These are phyloP conservation scores for Gossypium stocksii DNA, from an alignment of 345 rosid species.

Conservation along the genomic window DNA sequence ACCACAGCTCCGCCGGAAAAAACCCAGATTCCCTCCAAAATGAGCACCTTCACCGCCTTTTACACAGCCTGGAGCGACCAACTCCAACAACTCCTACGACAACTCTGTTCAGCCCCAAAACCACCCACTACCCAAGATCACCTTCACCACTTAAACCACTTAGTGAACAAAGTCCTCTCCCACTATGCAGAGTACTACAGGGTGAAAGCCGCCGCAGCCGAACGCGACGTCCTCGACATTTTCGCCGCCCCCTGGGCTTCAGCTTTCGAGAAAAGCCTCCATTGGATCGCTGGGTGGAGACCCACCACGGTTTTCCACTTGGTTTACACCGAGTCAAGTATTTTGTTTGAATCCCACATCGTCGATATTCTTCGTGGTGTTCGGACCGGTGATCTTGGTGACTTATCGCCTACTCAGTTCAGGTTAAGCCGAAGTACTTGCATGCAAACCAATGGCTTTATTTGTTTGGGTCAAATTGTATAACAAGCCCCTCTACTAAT, in stretches of 20 bases:
- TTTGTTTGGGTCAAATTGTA: not conserved
- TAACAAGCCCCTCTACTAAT: too few relatives aligned
- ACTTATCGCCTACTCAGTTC: constrained; percentile 73
- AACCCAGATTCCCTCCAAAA: constrained; percentile 12
- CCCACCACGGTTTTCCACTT: constrained; percentile 81
- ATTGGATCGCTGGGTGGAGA: constrained; percentile 80
- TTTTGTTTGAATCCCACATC: constrained; percentile 66
- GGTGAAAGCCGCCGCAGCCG: constrained; percentile 41
- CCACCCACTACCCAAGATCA: constrained; percentile 36
- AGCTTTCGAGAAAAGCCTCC: constrained; percentile 73
- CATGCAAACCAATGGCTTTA: too few relatives aligned
- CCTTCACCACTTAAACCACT: constrained; percentile 26
- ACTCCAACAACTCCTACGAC: constrained; percentile 43
- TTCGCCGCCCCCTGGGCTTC: constrained; percentile 76
- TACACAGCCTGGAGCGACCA: constrained; percentile 59
- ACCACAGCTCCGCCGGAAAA: not conserved
- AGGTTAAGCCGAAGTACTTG: constrained; percentile 30
- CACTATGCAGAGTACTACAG: constrained; percentile 57
- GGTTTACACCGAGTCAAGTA: constrained; percentile 75
- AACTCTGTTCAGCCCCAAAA: constrained; percentile 42
- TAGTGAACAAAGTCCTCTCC: constrained; percentile 42
- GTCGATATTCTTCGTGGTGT: constrained; percentile 65
- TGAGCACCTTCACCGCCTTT: constrained; percentile 27
- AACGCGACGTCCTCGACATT: constrained; percentile 46
- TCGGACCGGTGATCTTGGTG: constrained; percentile 74